Conservation (phyloP, 2,329 filamentous ascomycete genomes). For the Macrophomina phaseolina region DNA sequence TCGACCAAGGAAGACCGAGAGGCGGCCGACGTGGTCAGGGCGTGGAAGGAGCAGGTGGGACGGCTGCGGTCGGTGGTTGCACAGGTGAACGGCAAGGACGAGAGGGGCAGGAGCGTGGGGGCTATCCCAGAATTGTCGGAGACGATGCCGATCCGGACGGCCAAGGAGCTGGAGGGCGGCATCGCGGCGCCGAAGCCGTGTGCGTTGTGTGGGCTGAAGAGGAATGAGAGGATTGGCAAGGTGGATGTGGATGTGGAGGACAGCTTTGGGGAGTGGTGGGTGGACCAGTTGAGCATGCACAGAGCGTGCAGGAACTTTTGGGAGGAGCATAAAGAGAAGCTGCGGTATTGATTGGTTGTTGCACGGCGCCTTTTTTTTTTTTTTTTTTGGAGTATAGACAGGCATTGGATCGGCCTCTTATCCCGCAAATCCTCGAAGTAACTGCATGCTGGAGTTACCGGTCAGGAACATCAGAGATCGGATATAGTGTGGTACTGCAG, state of each 20-base stretch:
- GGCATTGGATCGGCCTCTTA: not conserved
- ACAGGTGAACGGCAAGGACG: slow-evolving; percentile 29
- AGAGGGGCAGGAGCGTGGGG: slow-evolving; percentile 39
- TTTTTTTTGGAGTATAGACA: not conserved
- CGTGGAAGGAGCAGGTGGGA: slow-evolving; percentile 79
- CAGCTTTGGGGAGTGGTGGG: slow-evolving; percentile 96
- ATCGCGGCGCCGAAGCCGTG: slow-evolving; percentile 77
- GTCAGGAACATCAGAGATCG: not conserved
- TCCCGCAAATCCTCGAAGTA: not conserved
- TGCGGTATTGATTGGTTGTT: slow-evolving; percentile 51
- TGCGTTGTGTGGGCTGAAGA: slow-evolving; percentile 83
- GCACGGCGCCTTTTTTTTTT: not conserved
- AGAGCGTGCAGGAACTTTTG: slow-evolving; percentile 89
- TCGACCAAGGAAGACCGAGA: slow-evolving; percentile 84
- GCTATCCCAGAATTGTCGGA: slow-evolving; percentile 73
- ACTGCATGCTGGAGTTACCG: not conserved
- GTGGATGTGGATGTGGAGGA: slow-evolving; percentile 82
- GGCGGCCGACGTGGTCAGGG: slow-evolving; percentile 74
- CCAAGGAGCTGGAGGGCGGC: slow-evolving; percentile 67
- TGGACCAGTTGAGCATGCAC: slow-evolving; percentile 69
- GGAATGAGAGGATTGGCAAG: slow-evolving; percentile 80
- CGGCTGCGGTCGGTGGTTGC: slow-evolving; percentile 72
- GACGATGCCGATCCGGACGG: slow-evolving; percentile 69
- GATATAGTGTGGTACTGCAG: slow-evolving; percentile 1
- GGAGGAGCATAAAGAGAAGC: slow-evolving; percentile 72